Conservation (phyloP, 192 early-diverging fungal genomes). For the Podila horticola region DNA sequence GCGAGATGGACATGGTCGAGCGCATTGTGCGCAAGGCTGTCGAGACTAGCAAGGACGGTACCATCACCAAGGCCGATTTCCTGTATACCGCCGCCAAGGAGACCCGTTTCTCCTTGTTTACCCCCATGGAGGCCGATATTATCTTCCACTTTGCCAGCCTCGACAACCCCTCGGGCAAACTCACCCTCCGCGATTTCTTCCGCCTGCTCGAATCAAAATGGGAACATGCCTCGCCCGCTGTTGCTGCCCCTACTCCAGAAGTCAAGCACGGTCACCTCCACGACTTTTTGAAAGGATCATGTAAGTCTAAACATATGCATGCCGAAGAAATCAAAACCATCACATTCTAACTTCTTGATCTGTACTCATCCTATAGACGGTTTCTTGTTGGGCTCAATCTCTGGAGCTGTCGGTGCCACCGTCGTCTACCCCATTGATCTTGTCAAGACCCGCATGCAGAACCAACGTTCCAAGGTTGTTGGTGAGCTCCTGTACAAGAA, state of each 20-base stretch:
- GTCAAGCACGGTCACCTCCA: slow-evolving; percentile 32
- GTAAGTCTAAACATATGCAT: slow-evolving; percentile 11
- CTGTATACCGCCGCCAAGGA: slow-evolving; percentile 63
- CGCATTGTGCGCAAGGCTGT: slow-evolving; percentile 66
- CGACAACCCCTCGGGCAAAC: slow-evolving; percentile 57
- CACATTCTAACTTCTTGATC: neutral
- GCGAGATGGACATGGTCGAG: slow-evolving; percentile 77
- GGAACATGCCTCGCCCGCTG: slow-evolving; percentile 43
- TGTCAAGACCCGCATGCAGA: slow-evolving; percentile 99
- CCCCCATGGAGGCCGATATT: slow-evolving; percentile 80
- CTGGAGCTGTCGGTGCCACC: slow-evolving; percentile 94
- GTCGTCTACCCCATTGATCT: slow-evolving; percentile 98
- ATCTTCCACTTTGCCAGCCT: slow-evolving; percentile 75
- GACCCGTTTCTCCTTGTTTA: slow-evolving; percentile 68
- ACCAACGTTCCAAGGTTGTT: slow-evolving; percentile 90
- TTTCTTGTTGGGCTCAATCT: slow-evolving; percentile 86
- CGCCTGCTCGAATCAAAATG: slow-evolving; percentile 66
- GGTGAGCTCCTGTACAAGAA: slow-evolving; percentile 95
- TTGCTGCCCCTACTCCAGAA: slow-evolving; percentile 14
- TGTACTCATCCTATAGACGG: slow-evolving; percentile 19
- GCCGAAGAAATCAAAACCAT: neutral
- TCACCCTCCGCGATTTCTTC: slow-evolving; percentile 60
- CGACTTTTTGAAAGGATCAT: slow-evolving; percentile 49
- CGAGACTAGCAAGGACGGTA: slow-evolving; percentile 55
- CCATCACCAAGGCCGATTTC: slow-evolving; percentile 73